phyloP scores from a whole-genome alignment of 2,329 filamentous ascomycete species.

The Aaosphaeria pasadenensis region DNA sequence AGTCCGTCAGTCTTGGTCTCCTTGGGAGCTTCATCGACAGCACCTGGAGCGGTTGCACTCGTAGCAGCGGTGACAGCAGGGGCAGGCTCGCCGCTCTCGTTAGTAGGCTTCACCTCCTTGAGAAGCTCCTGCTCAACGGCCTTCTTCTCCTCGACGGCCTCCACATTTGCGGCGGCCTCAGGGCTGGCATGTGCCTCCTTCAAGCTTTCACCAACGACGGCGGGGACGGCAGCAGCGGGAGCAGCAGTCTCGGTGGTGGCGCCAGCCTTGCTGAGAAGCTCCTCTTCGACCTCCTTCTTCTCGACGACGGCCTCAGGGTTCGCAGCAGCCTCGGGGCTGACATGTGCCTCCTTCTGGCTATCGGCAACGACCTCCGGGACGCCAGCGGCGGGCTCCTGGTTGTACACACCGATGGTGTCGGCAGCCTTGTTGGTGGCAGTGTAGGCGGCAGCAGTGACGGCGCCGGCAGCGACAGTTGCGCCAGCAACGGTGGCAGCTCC shows the following conservation, averaged over 20 bases:
- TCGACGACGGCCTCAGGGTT: constrained; percentile 64
- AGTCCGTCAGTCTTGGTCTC: constrained; percentile 29
- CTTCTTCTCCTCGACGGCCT: constrained; percentile 61
- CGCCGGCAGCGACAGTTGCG: constrained; percentile 31
- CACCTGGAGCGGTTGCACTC: constrained; percentile 36
- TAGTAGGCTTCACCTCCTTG: constrained; percentile 51
- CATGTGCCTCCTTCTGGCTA: constrained; percentile 65
- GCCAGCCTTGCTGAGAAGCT: constrained; percentile 59
- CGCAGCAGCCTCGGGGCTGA: constrained; percentile 64
- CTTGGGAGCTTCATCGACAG: constrained; percentile 22
- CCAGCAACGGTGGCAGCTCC: constrained; percentile 41
- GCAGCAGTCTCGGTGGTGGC: constrained; percentile 48
- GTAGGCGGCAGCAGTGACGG: constrained; percentile 29
- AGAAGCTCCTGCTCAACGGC: constrained; percentile 70
- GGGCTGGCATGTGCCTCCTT: constrained; percentile 58
- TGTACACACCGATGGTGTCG: constrained; percentile 40
- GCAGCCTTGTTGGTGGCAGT: constrained; percentile 36
- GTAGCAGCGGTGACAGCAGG: constrained; percentile 39
- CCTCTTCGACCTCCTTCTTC: constrained; percentile 68
- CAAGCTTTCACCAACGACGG: constrained; percentile 67
- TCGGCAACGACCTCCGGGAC: constrained; percentile 64
- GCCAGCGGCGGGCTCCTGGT: constrained; percentile 44
- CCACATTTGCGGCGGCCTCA: constrained; percentile 61
- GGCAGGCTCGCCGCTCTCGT: constrained; percentile 45
- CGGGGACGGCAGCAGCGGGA: constrained; percentile 45